phyloP scores from a whole-genome alignment of 371 early-diverging fungal genomes.

The Circinella minor region DNA sequence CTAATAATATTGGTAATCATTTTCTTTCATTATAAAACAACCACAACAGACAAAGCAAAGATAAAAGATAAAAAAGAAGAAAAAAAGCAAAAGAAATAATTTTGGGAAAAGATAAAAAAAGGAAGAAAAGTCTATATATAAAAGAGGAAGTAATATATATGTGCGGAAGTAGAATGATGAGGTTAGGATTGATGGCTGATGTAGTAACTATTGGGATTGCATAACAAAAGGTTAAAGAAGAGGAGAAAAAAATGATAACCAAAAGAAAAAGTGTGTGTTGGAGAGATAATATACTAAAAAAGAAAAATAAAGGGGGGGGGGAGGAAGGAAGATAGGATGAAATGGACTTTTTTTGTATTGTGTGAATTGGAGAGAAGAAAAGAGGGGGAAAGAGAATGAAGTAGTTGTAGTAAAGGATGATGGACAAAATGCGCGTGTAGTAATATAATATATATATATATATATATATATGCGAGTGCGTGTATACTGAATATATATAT shows the following conservation, averaged over 20 bases:
- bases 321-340: background rate
- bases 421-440: conserved; percentile 3
- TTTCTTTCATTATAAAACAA: conserved; percentile 10
- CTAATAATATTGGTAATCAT: conserved; percentile 4
- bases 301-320: background rate
- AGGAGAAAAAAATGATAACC: conserved; percentile 6
- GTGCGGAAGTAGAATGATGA: background rate
- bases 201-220: background rate
- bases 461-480: conserved; percentile 1
- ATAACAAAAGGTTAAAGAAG: background rate
- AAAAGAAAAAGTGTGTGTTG: background rate
- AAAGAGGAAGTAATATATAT: background rate
- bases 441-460: background rate
- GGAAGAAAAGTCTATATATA: conserved; percentile 9
- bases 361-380: too few relatives aligned
- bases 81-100: background rate
- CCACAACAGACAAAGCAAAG: conserved; percentile 5
- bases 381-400: too few relatives aligned
- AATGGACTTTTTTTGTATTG: background rate
- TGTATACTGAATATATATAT: too few relatives aligned
- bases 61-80: background rate
- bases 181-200: too few relatives aligned
- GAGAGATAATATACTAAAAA: background rate
- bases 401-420: background rate
- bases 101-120: background rate